A percentile compares a stretch with the other conserved stretches of the same genome.
phyloP scores from a whole-genome alignment of 371 early-diverging fungal species.

The Apophysomyces ossiformis region DNA sequence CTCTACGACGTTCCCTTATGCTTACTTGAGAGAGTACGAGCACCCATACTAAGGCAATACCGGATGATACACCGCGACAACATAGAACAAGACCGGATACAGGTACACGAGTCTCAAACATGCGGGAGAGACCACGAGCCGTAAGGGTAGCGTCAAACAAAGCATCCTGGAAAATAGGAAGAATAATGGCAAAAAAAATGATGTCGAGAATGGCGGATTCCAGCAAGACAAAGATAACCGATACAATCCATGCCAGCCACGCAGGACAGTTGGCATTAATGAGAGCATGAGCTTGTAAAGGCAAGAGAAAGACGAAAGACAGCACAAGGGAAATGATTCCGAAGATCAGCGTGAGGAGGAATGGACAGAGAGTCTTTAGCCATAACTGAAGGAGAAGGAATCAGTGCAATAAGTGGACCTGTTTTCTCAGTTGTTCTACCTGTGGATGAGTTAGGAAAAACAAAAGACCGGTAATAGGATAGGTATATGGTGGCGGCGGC shows the following conservation, averaged over 20 bases:
- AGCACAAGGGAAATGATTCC: conserved; percentile 43
- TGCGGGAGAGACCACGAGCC: conserved; percentile 51
- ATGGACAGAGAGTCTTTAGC: conserved; percentile 48
- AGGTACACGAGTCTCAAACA: conserved; percentile 47
- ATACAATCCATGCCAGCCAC: conserved; percentile 61
- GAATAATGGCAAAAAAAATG: conserved; percentile 55
- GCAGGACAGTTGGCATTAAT: conserved; percentile 58
- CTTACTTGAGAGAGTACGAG: conserved; percentile 27
- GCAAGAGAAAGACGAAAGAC: conserved; percentile 44
- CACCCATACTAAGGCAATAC: conserved; percentile 26
- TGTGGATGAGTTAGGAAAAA: conserved; percentile 58
- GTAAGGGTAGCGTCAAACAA: conserved; percentile 61
- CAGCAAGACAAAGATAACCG: conserved; percentile 58
- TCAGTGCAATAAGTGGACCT: background rate
- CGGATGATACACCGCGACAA: conserved; percentile 46
- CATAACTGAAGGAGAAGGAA: conserved; percentile 33
- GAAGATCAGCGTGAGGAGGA: conserved; percentile 42
- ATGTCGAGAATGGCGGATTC: conserved; percentile 57
- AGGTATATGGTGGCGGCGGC: conserved; percentile 26
- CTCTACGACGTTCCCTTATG: background rate
- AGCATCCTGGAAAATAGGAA: conserved; percentile 59
- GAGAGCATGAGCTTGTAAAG: conserved; percentile 60
- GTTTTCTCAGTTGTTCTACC: conserved; percentile 21
- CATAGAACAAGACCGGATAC: conserved; percentile 40
- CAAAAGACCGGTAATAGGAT: conserved; percentile 54